A percentile compares a stretch with the other conserved stretches of the same genome.
Conservation (phyloP, 805 yeast genomes). For the Sungouiozyma ichnusensis region DNA sequence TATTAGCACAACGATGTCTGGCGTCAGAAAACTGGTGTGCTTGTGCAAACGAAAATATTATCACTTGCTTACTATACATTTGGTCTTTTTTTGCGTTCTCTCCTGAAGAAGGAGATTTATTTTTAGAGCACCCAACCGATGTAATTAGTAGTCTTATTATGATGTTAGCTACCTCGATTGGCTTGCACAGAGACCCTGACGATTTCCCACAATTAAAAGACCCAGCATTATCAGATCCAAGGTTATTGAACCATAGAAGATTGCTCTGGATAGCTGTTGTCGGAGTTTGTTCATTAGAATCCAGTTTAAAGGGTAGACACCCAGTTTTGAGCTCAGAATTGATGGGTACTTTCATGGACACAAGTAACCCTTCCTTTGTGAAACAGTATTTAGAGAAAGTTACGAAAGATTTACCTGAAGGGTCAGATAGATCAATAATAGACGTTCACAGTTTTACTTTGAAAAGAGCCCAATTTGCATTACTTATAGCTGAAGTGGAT, state of each 20-base stretch:
- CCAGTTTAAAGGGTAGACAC: slow-evolving; percentile 25
- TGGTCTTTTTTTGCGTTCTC: slow-evolving; percentile 28
- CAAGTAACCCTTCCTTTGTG: slow-evolving; percentile 11
- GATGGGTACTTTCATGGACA: slow-evolving; percentile 13
- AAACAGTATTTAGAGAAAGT: slow-evolving; percentile 15
- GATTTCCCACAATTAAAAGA: slow-evolving; percentile 20
- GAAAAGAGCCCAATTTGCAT: slow-evolving; percentile 18
- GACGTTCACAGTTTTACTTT: slow-evolving; percentile 16
- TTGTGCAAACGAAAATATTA: slow-evolving; percentile 25
- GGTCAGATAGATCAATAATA: slow-evolving; percentile 6
- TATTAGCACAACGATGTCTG: slow-evolving; percentile 21
- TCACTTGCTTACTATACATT: slow-evolving; percentile 22
- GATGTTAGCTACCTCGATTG: slow-evolving; percentile 25
- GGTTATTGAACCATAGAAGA: slow-evolving; percentile 23
- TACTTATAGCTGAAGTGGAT: slow-evolving; percentile 20
- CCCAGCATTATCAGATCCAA: slow-evolving; percentile 10
- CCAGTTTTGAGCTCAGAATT: slow-evolving; percentile 11
- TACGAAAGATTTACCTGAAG: slow-evolving; percentile 10
- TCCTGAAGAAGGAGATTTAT: slow-evolving; percentile 28
- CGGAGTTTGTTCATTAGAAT: slow-evolving; percentile 19
- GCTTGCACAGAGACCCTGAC: slow-evolving; percentile 26
- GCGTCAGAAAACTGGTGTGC: slow-evolving; percentile 24
- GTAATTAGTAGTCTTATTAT: slow-evolving; percentile 22
- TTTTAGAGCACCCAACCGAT: slow-evolving; percentile 28
- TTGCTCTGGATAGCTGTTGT: slow-evolving; percentile 22